These are phyloP conservation scores for Plantago ovata DNA, from an alignment of 257 asterid species.

Conservation along the genomic window DNA sequence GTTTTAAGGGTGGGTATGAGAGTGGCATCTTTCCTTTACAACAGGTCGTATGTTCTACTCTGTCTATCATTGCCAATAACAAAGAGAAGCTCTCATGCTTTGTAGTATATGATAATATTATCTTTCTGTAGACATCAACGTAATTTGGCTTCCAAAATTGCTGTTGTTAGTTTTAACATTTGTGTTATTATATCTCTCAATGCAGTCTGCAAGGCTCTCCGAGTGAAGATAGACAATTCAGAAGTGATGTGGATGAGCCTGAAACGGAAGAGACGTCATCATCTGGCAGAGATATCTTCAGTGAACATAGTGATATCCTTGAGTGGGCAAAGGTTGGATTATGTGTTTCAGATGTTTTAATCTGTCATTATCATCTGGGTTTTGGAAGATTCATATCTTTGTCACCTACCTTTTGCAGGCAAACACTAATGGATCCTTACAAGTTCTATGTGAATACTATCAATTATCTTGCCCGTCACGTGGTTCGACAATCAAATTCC, in stretches of 20 bases:
- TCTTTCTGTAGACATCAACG: no score
- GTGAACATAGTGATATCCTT: conserved; percentile 77
- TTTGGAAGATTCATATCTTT: conserved; percentile 17
- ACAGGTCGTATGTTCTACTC: conserved; percentile 5
- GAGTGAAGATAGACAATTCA: conserved; percentile 65
- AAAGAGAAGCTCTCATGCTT: conserved; percentile 3
- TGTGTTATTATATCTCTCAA: conserved; percentile 14
- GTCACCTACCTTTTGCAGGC: conserved; percentile 45
- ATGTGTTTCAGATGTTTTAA: conserved; percentile 10
- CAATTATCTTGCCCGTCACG: conserved; percentile 59
- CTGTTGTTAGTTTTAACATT: conserved; percentile 13
- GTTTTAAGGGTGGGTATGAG: conserved; percentile 10
- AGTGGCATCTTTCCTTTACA: conserved; percentile 2
- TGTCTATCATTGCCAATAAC: not conserved
- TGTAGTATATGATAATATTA: not conserved
- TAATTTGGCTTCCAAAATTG: no score
- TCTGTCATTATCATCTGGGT: conserved; percentile 17
- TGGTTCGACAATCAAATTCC: conserved; percentile 79
- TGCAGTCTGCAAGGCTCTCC: conserved; percentile 87
- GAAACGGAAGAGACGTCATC: conserved; percentile 88
- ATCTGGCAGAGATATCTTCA: conserved; percentile 80
- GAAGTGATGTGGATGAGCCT: conserved; percentile 70
- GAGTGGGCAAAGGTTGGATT: conserved; percentile 93
- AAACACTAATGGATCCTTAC: conserved; percentile 75
- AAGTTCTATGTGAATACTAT: conserved; percentile 81